Evolutionary conservation across 1,139 yeast species (phyloP), one percentile per base, ranked within the genome.

Genomic region (Yamadazyma triangularis): DNA sequence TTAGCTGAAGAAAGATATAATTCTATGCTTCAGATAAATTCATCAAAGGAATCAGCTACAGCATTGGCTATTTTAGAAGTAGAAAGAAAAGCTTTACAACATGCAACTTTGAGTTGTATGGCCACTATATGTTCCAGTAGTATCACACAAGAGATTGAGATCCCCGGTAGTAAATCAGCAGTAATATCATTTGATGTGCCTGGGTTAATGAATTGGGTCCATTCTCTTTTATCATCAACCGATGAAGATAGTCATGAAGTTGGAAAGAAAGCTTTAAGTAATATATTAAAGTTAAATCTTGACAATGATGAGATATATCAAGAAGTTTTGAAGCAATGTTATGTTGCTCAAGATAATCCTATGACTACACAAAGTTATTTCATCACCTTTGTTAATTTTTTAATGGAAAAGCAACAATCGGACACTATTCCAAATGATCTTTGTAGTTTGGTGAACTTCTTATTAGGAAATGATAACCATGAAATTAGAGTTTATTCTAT

Each of bases 21-120:
- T 5, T 53, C 61, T 1, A 88, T 89, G 85, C 59, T 68, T 9
- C 62, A 60, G 27, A n/a, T n/a, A n/a, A 61, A 70, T 2, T 60
- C 61, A 5, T 60, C 62, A 27, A 67, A 70, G 35, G 82, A 77
- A 25, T 47, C 62, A 2, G 67, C 79, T 0, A 59, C 79, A 1
- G 60, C 83, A 10, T 70, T 76, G 25, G 94, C 97, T 0, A 79
- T 91, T 4, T 67, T 91, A 38, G 97, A 91, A 50, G 72, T 89
- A 26, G 96, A 89, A 50, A 76, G 76, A 44, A 74, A 79, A 31
- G 78, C 81, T 21, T 58, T 89, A 10, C 89, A 87, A 43, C 61
- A 71, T 22, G 72, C 95, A 1, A 73, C 94, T 0, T 64, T 87
- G 31, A 82, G 87, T 40, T 79, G 95, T 28, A 85, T 93, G 94